These are phyloP conservation scores for Diplodia mutila DNA, from an alignment of 2,329 filamentous ascomycete genomes.

Conservation along the genomic window DNA sequence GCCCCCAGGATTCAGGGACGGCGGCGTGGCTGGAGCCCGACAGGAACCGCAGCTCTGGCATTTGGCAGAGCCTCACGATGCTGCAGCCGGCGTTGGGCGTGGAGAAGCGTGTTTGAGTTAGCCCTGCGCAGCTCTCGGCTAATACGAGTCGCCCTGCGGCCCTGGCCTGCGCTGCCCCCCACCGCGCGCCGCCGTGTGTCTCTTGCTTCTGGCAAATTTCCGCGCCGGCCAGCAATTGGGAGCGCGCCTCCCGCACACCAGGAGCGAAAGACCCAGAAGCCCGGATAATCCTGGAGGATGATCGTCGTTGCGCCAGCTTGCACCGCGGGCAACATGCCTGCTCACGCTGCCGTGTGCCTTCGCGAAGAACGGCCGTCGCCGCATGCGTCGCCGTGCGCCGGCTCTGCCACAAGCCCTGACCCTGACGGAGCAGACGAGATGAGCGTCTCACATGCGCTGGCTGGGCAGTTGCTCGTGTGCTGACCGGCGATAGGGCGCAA, in stretches of 20 bases:
- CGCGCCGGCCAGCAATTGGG: constrained; percentile 2
- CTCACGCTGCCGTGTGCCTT: constrained; percentile 7
- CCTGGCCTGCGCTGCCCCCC: not conserved
- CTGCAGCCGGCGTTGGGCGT: constrained; percentile 3
- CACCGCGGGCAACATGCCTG: constrained; percentile 7
- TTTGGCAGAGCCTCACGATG: constrained; percentile 6
- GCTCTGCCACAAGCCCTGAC: not conserved
- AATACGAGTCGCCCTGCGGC: constrained; percentile 1
- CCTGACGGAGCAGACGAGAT: constrained; percentile 8
- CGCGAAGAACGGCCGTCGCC: constrained; percentile 1
- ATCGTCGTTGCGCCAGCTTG: constrained; percentile 16
- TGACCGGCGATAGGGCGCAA: not conserved
- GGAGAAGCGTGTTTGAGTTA: constrained; percentile 16
- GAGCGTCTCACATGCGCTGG: not conserved
- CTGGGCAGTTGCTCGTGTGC: not conserved
- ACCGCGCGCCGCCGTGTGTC: constrained; percentile 3
- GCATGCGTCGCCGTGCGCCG: constrained; percentile 14
- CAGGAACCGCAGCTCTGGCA: not conserved
- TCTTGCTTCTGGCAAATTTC: constrained; percentile 22
- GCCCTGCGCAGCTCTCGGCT: constrained; percentile 6
- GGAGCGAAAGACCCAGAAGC: constrained; percentile 8
- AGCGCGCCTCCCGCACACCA: constrained; percentile 11
- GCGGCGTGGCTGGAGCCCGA: not conserved
- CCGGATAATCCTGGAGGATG: constrained; percentile 23
- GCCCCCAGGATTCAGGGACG: not conserved